These are phyloP conservation scores for Tulasnella sp. DNA, from an alignment of 768 basidiomycete genomes.

Conservation along the genomic window DNA sequence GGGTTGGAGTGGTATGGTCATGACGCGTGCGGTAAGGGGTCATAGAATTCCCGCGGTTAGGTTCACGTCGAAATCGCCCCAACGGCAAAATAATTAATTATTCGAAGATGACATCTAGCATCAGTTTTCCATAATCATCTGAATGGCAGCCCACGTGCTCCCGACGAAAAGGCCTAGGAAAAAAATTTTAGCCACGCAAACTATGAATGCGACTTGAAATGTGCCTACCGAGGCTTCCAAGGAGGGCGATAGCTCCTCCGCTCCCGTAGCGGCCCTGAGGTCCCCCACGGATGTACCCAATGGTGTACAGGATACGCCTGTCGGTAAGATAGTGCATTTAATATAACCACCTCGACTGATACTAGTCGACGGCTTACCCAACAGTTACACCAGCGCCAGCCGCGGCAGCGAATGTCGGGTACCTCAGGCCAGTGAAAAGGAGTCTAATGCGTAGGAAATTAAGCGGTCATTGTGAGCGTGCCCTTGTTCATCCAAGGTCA, in stretches of 20 bases:
- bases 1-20: background rate
- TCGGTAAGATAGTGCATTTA: background rate
- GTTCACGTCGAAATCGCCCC: background rate
- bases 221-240: background rate
- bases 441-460: background rate
- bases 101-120: background rate
- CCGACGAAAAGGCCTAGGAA: background rate
- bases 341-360: background rate
- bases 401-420: background rate
- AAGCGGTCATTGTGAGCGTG: background rate
- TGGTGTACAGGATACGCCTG: constrained; percentile 13
- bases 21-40: background rate
- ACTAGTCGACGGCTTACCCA: background rate
- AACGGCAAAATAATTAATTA: too few relatives aligned
- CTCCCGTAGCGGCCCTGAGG: background rate
- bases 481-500: background rate
- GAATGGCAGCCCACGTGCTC: background rate
- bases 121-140: background rate
- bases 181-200: background rate
- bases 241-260: background rate
- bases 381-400: background rate
- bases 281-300: background rate
- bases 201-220: background rate
- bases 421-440: constrained; percentile 13
- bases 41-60: background rate